These are phyloP conservation scores for Phalaenopsis equestris DNA, from an alignment of 106 monocot species.

Conservation along the genomic window DNA sequence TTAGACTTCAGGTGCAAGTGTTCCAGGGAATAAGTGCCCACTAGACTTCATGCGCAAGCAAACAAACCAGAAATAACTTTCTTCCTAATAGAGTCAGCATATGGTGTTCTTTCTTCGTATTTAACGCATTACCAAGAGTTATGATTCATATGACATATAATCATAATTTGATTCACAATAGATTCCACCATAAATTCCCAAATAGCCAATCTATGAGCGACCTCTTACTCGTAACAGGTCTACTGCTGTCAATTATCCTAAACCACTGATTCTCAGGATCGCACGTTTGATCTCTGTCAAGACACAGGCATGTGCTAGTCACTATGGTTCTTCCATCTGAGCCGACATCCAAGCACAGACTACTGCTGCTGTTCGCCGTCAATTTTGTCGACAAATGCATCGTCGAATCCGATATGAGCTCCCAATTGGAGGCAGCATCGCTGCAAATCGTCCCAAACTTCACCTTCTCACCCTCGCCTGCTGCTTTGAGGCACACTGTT, in stretches of 20 bases:
- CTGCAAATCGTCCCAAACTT: not conserved
- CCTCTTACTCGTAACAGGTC: not conserved
- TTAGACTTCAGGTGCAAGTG: no score
- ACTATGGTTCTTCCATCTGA: slow-evolving; percentile 7
- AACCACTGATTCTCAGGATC: slow-evolving; percentile 25
- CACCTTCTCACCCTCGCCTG: slow-evolving; percentile 1
- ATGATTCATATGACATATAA: no score
- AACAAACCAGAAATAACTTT: no score
- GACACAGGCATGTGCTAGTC: slow-evolving; percentile 3
- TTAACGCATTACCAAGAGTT: no score
- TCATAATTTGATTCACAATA: not conserved
- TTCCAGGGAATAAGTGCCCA: no score
- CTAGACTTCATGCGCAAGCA: no score
- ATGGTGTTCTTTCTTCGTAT: no score
- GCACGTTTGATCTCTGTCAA: slow-evolving; percentile 1
- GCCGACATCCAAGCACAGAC: slow-evolving; percentile 10
- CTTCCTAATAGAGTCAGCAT: no score
- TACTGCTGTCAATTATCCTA: slow-evolving; percentile 10
- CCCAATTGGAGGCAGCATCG: slow-evolving; percentile 7
- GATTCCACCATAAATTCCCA: not conserved
- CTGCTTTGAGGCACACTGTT: not conserved
- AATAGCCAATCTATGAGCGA: not conserved
- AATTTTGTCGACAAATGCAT: slow-evolving; percentile 9
- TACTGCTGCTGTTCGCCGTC: not conserved
- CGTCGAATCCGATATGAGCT: slow-evolving; percentile 10